Evolutionary conservation across 768 basidiomycete species (phyloP).

Genomic region (Hypholoma fasciculare): DNA sequence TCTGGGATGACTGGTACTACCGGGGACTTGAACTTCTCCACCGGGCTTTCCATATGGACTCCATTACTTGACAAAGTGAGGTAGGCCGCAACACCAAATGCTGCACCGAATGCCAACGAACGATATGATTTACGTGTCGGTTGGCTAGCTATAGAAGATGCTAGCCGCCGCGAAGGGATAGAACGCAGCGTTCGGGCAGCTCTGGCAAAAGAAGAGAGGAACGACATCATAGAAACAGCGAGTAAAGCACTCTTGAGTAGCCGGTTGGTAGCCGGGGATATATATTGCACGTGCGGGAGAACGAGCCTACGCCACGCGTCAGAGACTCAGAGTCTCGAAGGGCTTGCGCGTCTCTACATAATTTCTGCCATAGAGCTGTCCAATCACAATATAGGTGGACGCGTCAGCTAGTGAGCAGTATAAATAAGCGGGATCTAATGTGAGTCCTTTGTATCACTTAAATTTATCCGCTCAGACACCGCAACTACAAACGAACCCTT

Average conservation of each 20-base stretch:
- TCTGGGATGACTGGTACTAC: conserved; percentile 5
- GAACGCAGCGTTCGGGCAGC: conserved; percentile 16
- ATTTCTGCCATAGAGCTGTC: neutral
- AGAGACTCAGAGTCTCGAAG: conserved; percentile 3
- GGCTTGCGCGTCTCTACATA: conserved; percentile 24
- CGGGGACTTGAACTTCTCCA: conserved; percentile 1
- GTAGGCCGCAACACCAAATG: conserved; percentile 25
- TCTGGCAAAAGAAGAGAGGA: conserved; percentile 20
- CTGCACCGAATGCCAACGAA: conserved; percentile 30
- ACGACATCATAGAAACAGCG: conserved; percentile 4
- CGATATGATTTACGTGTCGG: conserved; percentile 13
- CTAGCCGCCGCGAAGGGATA: conserved; percentile 10
- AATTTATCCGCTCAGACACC: neutral
- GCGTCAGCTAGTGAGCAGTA: conserved; percentile 22
- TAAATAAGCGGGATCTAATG: conserved; percentile 10
- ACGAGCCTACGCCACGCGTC: conserved; percentile 15
- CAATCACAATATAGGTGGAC: conserved; percentile 16
- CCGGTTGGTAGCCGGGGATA: conserved; percentile 2
- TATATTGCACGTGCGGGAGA: conserved; percentile 18
- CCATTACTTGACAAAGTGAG: conserved; percentile 22
- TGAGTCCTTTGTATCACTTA: conserved; percentile 1
- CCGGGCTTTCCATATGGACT: conserved; percentile 43
- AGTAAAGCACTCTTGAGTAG: neutral
- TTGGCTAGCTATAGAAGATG: conserved; percentile 17
- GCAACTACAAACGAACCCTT: neutral